phyloP scores from a whole-genome alignment of 225 moss, liverwort and hornwort species.

The Rhytidiadelphus loreus region DNA sequence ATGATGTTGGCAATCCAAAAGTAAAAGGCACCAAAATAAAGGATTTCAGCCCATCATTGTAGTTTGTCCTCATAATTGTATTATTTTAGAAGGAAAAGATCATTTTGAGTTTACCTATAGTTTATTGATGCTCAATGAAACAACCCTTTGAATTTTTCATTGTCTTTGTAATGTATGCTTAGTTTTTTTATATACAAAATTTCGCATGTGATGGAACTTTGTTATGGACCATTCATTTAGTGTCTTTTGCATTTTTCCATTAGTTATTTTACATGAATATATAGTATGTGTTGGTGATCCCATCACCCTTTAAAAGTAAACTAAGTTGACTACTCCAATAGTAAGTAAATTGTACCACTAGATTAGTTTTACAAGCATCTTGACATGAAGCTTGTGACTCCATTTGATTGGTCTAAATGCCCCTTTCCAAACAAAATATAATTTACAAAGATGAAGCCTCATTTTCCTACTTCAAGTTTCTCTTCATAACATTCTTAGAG shows the following conservation, averaged over 20 bases:
- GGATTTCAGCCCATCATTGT: neutral
- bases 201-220: neutral
- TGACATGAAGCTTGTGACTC: neutral
- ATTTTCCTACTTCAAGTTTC: neutral
- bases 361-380: neutral
- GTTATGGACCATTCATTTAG: neutral
- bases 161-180: neutral
- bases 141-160: neutral
- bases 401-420: too few species aligned
- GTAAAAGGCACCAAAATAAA: neutral
- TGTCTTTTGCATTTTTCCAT: neutral
- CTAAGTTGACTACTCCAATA: too few species aligned
- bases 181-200: too few species aligned
- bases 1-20: neutral
- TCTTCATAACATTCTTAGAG: neutral
- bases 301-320: neutral
- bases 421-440: too few species aligned
- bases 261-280: neutral
- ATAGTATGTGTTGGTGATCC: too few species aligned
- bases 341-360: too few species aligned
- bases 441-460: too few species aligned
- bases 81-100: neutral
- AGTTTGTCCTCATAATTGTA: neutral
- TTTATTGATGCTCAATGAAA: neutral
- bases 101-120: accelerated